Conservation (phyloP, 768 basidiomycete species). For the Strobilomyces confusus region DNA sequence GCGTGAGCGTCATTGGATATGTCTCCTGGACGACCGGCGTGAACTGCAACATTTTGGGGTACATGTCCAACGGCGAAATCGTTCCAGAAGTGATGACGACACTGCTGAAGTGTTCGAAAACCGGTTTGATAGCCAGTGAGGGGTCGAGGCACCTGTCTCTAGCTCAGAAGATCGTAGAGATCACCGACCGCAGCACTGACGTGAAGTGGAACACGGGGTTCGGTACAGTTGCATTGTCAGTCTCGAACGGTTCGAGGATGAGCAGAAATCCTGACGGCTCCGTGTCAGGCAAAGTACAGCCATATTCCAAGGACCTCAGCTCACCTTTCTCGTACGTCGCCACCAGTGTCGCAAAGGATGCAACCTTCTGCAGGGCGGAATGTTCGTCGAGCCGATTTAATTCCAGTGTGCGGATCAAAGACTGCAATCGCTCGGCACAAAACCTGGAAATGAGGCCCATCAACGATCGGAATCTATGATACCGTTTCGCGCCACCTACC, state of each 20-base stretch:
- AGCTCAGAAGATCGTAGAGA: conserved; percentile 8
- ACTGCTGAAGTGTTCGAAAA: conserved; percentile 96
- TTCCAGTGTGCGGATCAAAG: conserved; percentile 88
- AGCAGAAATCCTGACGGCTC: conserved; percentile 76
- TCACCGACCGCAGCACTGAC: conserved; percentile 39
- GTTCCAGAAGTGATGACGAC: conserved; percentile 99
- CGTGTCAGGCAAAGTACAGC: not conserved
- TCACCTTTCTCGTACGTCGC: conserved; percentile 96
- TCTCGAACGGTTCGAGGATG: conserved; percentile 97
- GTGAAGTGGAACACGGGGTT: conserved; percentile 98
- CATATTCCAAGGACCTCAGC: not conserved
- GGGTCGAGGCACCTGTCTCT: conserved; percentile 86
- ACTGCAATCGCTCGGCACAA: conserved; percentile 93
- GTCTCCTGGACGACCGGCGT: conserved; percentile 95
- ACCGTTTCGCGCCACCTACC: conserved; percentile 44
- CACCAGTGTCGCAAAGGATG: conserved; percentile 92
- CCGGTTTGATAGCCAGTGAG: conserved; percentile 93
- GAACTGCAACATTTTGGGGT: conserved; percentile 99
- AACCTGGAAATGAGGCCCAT: conserved; percentile 54
- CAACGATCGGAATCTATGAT: not conserved
- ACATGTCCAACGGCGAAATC: conserved; percentile 98
- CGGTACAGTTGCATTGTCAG: conserved; percentile 96
- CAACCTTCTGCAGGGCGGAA: conserved; percentile 90
- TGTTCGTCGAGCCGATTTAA: conserved; percentile 88
- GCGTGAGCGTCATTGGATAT: conserved; percentile 95